phyloP scores from a whole-genome alignment of 768 basidiomycete genomes.

The Hydnum rufescens region DNA sequence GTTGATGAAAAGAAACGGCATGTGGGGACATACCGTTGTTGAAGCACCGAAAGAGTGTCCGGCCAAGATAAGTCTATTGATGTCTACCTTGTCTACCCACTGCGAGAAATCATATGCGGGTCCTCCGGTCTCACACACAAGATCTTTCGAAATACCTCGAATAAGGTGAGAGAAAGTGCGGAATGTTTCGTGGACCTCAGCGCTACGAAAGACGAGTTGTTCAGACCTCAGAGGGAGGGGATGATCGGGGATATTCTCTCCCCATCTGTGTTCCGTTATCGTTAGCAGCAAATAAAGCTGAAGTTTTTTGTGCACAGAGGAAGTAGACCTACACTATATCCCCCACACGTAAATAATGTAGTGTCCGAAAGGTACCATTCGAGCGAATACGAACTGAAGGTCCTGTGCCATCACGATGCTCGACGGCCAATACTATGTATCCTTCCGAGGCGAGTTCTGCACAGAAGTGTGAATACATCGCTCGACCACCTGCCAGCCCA shows the following conservation, averaged over 20 bases:
- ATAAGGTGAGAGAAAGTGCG: slow-evolving; percentile 38
- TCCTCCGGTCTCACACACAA: slow-evolving; percentile 23
- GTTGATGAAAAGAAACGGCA: background rate
- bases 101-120: slow-evolving; percentile 12
- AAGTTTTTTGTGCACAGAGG: too few relatives aligned
- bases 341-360: background rate
- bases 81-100: slow-evolving; percentile 15
- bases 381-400: slow-evolving; percentile 16
- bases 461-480: slow-evolving; percentile 49
- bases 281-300: too few relatives aligned
- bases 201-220: slow-evolving; percentile 48
- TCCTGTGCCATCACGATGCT: slow-evolving; percentile 69
- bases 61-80: slow-evolving; percentile 22
- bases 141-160: background rate
- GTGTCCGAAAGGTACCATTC: background rate
- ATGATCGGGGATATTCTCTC: too few relatives aligned
- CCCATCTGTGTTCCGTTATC: too few relatives aligned
- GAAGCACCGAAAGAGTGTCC: slow-evolving; percentile 41
- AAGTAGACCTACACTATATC: background rate
- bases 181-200: slow-evolving; percentile 49
- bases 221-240: too few relatives aligned
- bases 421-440: slow-evolving; percentile 59
- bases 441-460: slow-evolving; percentile 55
- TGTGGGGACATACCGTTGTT: slow-evolving; percentile 24
- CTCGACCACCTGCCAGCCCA: slow-evolving; percentile 56